Conservation (phyloP, 495 filamentous ascomycete genomes). For the Penicillium simplicissimum region DNA sequence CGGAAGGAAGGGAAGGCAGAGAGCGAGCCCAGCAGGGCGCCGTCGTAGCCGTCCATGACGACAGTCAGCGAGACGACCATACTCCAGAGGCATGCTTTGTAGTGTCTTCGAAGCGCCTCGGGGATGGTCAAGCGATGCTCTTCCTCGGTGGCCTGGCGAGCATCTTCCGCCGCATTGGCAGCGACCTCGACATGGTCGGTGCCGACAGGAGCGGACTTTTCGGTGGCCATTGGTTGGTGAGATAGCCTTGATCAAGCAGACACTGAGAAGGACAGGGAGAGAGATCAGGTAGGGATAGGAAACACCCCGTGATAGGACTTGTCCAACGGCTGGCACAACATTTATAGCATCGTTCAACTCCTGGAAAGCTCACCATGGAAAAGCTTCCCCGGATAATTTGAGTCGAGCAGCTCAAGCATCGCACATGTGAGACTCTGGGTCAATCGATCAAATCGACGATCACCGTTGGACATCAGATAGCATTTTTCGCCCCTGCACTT, state of each 20-base stretch:
- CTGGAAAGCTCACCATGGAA: neutral
- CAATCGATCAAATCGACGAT: slow-evolving; percentile 1
- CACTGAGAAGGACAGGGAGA: neutral
- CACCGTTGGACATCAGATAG: slow-evolving; percentile 2
- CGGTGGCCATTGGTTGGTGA: neutral
- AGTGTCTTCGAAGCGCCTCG: slow-evolving; percentile 46
- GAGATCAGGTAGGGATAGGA: neutral
- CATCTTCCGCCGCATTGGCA: slow-evolving; percentile 24
- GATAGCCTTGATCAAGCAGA: neutral
- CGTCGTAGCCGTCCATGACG: slow-evolving; percentile 56
- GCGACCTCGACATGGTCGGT: neutral
- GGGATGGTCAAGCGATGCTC: slow-evolving; percentile 40
- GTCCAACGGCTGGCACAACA: neutral
- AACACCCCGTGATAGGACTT: neutral
- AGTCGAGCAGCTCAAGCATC: neutral
- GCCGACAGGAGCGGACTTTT: neutral
- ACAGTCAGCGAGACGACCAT: slow-evolving; percentile 49
- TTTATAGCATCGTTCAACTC: neutral
- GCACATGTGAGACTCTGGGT: neutral
- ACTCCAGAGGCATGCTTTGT: slow-evolving; percentile 53
- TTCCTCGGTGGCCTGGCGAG: slow-evolving; percentile 37
- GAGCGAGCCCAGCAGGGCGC: slow-evolving; percentile 46
- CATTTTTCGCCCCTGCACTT: neutral
- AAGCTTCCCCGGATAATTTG: neutral
- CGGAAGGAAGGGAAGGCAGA: slow-evolving; percentile 54